Evolutionary conservation across 2,329 filamentous ascomycete species (phyloP).

Genomic region (Clarireedia hainanense): DNA sequence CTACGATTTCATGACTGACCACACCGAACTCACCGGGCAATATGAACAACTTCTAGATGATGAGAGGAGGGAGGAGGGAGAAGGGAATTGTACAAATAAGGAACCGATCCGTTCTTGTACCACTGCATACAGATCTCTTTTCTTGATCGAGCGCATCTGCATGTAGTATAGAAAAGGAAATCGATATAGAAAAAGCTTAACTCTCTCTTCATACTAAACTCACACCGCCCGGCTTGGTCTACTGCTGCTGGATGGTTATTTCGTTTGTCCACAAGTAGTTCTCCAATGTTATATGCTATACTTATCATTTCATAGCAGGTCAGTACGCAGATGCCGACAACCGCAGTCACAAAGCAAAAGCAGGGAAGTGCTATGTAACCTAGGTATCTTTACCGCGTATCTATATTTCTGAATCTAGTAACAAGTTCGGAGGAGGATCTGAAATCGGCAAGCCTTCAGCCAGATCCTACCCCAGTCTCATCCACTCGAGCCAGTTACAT

Average conservation of each 20-base stretch:
- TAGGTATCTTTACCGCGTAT: background rate
- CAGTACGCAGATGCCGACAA: background rate
- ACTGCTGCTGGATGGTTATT: background rate
- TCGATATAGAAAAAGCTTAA: conserved; percentile 13
- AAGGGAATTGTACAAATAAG: conserved; percentile 22
- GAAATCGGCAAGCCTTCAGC: background rate
- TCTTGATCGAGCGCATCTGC: conserved; percentile 18
- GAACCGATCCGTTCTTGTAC: conserved; percentile 23
- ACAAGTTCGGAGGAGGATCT: background rate
- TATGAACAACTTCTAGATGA: conserved; percentile 10
- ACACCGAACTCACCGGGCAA: conserved; percentile 9
- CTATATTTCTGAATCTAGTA: background rate
- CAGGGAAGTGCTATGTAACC: background rate
- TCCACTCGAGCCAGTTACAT: no score
- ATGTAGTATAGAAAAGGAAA: conserved; percentile 28
- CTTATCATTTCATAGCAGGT: background rate
- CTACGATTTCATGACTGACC: conserved; percentile 1
- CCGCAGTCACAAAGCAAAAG: conserved; percentile 4
- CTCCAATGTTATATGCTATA: background rate
- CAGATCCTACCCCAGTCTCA: background rate
- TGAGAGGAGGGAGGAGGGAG: conserved; percentile 12
- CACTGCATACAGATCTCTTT: conserved; percentile 20
- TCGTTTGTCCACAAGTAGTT: background rate
- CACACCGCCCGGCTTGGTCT: no score
- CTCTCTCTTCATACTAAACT: background rate